These are phyloP conservation scores for Penicillium canariense DNA, from an alignment of 495 filamentous ascomycete genomes.

Conservation along the genomic window DNA sequence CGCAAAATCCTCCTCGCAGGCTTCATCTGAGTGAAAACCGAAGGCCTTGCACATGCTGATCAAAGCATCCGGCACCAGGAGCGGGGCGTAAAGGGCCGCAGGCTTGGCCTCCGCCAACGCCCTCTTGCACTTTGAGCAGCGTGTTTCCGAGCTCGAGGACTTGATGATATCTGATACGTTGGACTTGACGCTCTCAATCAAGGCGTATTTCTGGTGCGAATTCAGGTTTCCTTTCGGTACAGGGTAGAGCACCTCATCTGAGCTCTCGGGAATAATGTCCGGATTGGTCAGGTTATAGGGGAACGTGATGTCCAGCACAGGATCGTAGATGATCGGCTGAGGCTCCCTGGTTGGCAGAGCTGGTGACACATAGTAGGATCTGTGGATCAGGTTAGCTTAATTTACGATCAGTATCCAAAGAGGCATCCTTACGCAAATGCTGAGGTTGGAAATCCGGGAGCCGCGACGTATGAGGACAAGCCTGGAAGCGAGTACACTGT, in stretches of 20 bases:
- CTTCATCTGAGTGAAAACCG: slow-evolving; percentile 38
- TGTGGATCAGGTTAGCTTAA: slow-evolving; percentile 6
- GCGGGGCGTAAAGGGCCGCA: slow-evolving; percentile 48
- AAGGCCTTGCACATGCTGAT: slow-evolving; percentile 48
- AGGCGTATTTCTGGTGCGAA: slow-evolving; percentile 32
- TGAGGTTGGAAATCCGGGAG: slow-evolving; percentile 52
- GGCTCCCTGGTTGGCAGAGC: slow-evolving; percentile 55
- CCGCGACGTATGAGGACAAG: slow-evolving; percentile 47
- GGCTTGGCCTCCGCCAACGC: slow-evolving; percentile 50
- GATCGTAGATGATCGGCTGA: slow-evolving; percentile 56
- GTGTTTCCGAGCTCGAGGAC: slow-evolving; percentile 32
- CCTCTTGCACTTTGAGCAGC: slow-evolving; percentile 54
- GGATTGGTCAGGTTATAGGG: slow-evolving; percentile 57
- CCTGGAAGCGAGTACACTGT: slow-evolving; percentile 27
- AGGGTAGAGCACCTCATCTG: slow-evolving; percentile 53
- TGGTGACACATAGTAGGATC: slow-evolving; percentile 48
- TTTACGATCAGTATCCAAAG: not conserved
- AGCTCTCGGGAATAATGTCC: slow-evolving; percentile 47
- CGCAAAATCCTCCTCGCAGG: slow-evolving; percentile 47
- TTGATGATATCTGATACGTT: slow-evolving; percentile 48
- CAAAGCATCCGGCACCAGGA: slow-evolving; percentile 48
- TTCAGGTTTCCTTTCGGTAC: slow-evolving; percentile 40
- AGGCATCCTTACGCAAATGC: slow-evolving; percentile 40
- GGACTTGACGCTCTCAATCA: slow-evolving; percentile 37
- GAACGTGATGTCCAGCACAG: slow-evolving; percentile 55